Evolutionary conservation across 768 basidiomycete species (phyloP).

Genomic region (Lentinula sp.): DNA sequence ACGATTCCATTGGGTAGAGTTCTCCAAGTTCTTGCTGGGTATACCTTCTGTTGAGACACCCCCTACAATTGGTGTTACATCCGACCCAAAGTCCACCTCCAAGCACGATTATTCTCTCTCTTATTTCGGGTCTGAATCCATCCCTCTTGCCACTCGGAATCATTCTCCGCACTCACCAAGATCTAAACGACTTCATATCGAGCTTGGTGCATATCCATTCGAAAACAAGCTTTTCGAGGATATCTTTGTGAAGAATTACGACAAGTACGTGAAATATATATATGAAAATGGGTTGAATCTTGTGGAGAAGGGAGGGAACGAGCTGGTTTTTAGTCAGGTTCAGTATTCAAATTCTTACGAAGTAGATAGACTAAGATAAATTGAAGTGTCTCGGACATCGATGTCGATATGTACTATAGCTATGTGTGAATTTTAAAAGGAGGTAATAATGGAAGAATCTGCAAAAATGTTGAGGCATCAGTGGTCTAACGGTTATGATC

Average conservation of each 20-base stretch:
- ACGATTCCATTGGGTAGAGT: background rate
- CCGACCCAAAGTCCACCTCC: background rate
- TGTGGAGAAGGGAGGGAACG: background rate
- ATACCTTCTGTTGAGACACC: background rate
- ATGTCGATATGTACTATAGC: background rate
- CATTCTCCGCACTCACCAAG: background rate
- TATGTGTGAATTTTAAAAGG: no score
- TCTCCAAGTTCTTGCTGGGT: background rate
- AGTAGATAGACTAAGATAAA: background rate
- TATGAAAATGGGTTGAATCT: background rate
- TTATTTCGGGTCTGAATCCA: no score
- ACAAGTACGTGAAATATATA: background rate
- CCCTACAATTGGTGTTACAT: background rate
- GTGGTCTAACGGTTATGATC: slow-evolving; percentile 7
- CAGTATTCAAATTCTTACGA: background rate
- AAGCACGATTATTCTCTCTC: background rate
- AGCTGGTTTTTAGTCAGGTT: background rate
- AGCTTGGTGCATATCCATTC: background rate
- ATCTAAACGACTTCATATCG: background rate
- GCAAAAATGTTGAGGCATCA: background rate
- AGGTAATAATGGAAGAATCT: no score
- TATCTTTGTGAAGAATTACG: background rate
- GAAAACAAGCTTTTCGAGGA: background rate
- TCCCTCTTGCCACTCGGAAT: background rate
- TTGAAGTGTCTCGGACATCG: background rate